phyloP scores from a whole-genome alignment of 345 rosid species.

The Camelina hispida region DNA sequence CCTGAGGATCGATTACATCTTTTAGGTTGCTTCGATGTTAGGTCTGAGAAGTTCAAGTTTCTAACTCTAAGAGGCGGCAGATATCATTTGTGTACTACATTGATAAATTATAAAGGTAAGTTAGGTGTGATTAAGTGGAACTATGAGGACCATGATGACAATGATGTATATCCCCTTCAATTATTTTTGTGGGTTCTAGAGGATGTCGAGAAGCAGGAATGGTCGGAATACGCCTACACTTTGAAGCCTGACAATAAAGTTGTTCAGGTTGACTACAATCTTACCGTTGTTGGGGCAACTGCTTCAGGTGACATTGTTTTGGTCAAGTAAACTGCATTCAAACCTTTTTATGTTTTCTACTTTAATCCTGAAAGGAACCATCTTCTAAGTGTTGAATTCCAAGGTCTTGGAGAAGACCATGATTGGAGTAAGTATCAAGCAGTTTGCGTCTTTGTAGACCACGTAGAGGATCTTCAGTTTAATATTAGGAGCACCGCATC shows the following conservation, averaged over 20 bases:
- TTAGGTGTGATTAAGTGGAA: background rate
- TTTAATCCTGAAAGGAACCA: background rate
- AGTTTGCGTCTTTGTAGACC: background rate
- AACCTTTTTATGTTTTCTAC: background rate
- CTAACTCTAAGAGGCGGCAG: too few species aligned
- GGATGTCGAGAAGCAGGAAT: background rate
- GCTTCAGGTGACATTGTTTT: background rate
- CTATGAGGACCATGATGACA: background rate
- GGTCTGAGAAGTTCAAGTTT: too few species aligned
- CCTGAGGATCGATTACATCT: too few species aligned
- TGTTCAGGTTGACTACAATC: background rate
- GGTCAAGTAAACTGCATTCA: background rate
- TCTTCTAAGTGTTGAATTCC: background rate
- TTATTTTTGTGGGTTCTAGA: background rate
- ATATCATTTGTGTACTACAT: too few species aligned
- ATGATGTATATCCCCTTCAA: background rate
- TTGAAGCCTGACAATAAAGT: background rate
- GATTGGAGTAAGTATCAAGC: too few species aligned
- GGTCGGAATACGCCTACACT: background rate
- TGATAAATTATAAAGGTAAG: slow-evolving; percentile 4
- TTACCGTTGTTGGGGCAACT: background rate
- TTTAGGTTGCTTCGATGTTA: too few species aligned
- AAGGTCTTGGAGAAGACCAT: background rate
- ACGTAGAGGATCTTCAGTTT: background rate
- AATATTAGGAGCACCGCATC: background rate